Conservation (phyloP, 1,284 basidiomycete genomes). For the Cryptococcus amylolentus region DNA sequence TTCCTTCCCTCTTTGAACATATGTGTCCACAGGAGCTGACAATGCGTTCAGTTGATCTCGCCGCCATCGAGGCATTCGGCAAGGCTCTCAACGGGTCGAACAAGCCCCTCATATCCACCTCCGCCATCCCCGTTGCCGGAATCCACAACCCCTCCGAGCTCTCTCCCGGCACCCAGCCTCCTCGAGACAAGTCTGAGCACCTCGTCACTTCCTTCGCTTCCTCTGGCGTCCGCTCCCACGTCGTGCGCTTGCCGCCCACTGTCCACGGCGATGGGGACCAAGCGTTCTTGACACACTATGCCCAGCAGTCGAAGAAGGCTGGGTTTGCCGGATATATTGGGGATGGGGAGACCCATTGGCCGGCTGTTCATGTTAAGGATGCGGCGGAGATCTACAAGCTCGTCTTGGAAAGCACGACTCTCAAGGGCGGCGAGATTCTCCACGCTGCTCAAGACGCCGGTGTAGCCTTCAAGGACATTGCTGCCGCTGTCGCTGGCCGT, state of each 20-base stretch:
- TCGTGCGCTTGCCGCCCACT: conserved; percentile 22
- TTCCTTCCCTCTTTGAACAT: no score
- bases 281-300: conserved; percentile 17
- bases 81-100: conserved; percentile 21
- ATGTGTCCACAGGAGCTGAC: neutral
- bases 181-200: conserved; percentile 13
- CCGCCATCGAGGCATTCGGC: conserved; percentile 18
- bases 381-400: conserved; percentile 24
- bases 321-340: conserved; percentile 22
- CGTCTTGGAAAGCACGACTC: conserved; percentile 20
- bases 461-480: conserved; percentile 18
- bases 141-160: neutral
- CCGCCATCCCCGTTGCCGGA: conserved; percentile 1
- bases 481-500: conserved; percentile 16
- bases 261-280: conserved; percentile 23
- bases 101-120: conserved; percentile 23
- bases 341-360: conserved; percentile 16
- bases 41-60: conserved; percentile 4
- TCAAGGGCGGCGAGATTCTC: conserved; percentile 8
- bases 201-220: neutral
- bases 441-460: conserved; percentile 22
- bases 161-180: neutral
- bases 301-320: conserved; percentile 9
- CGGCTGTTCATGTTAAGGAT: conserved; percentile 25
- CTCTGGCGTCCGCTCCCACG: conserved; percentile 15